phyloP scores from a whole-genome alignment of 2,329 filamentous ascomycete species.

The Arthroderma uncinatum region DNA sequence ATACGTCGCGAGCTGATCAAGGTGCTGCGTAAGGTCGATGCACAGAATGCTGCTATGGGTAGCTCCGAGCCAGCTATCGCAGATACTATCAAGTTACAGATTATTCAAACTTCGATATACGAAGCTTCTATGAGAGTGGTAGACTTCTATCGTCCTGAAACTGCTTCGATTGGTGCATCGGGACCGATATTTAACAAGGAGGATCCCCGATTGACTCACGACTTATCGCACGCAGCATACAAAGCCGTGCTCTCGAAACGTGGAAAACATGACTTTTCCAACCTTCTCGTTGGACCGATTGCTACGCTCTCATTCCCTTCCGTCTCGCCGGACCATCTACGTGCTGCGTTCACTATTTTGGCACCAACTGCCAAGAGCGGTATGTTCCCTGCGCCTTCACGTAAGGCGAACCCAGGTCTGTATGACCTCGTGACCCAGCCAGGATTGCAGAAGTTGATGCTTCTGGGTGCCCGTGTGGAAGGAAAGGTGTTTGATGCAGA shows the following conservation, averaged over 20 bases:
- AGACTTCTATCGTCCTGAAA: constrained; percentile 61
- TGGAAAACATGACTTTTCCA: constrained; percentile 52
- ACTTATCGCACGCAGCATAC: constrained; percentile 47
- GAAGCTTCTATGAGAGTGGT: constrained; percentile 71
- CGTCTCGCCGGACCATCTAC: constrained; percentile 74
- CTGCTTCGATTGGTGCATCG: constrained; percentile 20
- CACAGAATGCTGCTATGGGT: constrained; percentile 50
- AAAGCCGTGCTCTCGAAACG: constrained; percentile 40
- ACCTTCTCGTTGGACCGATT: constrained; percentile 70
- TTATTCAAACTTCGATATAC: constrained; percentile 82
- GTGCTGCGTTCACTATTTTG: constrained; percentile 67
- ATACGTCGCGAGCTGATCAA: constrained; percentile 57
- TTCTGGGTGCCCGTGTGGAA: constrained; percentile 80
- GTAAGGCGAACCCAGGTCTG: constrained; percentile 66
- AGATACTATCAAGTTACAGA: constrained; percentile 61
- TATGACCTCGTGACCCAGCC: constrained; percentile 68
- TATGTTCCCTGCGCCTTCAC: constrained; percentile 65
- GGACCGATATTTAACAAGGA: constrained; percentile 28
- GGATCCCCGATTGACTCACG: constrained; percentile 43
- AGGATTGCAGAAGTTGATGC: constrained; percentile 73
- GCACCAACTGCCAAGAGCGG: constrained; percentile 50
- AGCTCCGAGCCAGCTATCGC: constrained; percentile 38
- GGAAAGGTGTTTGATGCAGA: constrained; percentile 70
- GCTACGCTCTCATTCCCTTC: constrained; percentile 68
- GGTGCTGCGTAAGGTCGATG: constrained; percentile 54